Base-by-base conservation (phyloP, 441 rosid genomes). In the Raphanus hybrid region DNA sequence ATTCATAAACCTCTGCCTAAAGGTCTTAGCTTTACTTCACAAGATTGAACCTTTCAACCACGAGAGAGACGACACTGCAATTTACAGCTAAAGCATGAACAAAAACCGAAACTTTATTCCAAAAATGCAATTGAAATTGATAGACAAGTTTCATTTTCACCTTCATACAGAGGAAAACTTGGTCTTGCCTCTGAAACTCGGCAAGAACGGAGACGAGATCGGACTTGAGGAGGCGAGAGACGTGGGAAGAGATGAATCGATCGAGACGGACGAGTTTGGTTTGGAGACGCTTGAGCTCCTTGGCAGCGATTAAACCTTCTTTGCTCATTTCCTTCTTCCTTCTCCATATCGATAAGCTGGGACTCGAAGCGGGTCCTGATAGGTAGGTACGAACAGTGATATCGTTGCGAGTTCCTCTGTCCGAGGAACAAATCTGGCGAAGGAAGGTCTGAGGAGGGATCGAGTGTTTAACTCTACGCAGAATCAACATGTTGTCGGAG, bases 111-210 rank as follows among this genome's bases (percentile, higher is more conserved):
- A 50, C 16, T n/a, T 41, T 48, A 0, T 48, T 48, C 34, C 55
- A 0, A n/a, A 48, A 48, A 50, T 50, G 18, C 8, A 50, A 15
- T 15, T 54, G 59, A 54, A 15, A 6, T 54, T 54, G 59, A 54
- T 54, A 16, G 59, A 54, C 4, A 10, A 3, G n/a, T 11, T 35
- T 60, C 29, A 57, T 9, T 62, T 23, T 18, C 2, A 94, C 98
- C 98, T 90, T 90, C 93, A 89, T 89, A 83, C 86, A 88, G 73
- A 94, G 98, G 74, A 92, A 91, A 23, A 91, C 96, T 80, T 78
- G 96, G 80, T 91, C 90, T 75, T 94, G 98, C 76, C 99, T 86
- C 81, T 94, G 99, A 72, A 94, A 85, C 85, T 94, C 99, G 2
- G 86, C 89, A 9, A 78, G 94, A 74, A 94, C 92, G 61, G 98